Conservation (phyloP, 176 grass and related monocot genomes). For the Triticum timopheevii region DNA sequence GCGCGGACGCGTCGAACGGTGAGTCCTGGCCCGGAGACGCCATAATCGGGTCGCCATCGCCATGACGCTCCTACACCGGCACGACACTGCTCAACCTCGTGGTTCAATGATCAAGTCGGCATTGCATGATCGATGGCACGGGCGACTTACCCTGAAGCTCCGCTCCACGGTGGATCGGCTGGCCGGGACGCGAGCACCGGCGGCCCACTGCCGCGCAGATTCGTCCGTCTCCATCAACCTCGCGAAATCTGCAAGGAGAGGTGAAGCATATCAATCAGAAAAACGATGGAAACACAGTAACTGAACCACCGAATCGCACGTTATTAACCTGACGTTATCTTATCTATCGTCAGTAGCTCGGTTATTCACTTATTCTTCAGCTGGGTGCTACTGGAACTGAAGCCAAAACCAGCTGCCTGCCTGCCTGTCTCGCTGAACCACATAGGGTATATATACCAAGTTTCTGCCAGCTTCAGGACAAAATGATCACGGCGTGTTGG, state of each 20-base stretch:
- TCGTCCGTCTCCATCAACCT: conserved; percentile 35
- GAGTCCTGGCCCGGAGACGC: background rate
- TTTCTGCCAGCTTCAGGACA: background rate
- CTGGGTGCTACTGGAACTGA: background rate
- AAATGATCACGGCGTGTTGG: background rate
- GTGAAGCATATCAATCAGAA: background rate
- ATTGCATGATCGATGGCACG: background rate
- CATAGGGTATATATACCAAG: too few species aligned
- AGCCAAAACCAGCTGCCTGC: background rate
- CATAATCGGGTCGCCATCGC: background rate
- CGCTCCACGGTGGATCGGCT: conserved; percentile 9
- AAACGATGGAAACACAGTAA: background rate
- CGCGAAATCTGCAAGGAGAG: conserved; percentile 16
- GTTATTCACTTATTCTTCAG: background rate
- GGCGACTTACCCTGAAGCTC: conserved; percentile 17
- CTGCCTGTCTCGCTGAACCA: background rate
- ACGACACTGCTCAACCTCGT: conserved; percentile 13
- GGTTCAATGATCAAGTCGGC: background rate
- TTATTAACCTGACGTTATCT: background rate
- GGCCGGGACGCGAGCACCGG: background rate
- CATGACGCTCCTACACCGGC: conserved; percentile 33
- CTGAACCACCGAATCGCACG: background rate
- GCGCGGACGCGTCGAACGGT: background rate
- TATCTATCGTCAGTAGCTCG: background rate
- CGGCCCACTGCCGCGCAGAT: background rate